Percentiles rank a stretch among this genome's conserved stretches.
phyloP scores from a whole-genome alignment of 2,329 filamentous ascomycete genomes.

The Cladophialophora immunda region DNA sequence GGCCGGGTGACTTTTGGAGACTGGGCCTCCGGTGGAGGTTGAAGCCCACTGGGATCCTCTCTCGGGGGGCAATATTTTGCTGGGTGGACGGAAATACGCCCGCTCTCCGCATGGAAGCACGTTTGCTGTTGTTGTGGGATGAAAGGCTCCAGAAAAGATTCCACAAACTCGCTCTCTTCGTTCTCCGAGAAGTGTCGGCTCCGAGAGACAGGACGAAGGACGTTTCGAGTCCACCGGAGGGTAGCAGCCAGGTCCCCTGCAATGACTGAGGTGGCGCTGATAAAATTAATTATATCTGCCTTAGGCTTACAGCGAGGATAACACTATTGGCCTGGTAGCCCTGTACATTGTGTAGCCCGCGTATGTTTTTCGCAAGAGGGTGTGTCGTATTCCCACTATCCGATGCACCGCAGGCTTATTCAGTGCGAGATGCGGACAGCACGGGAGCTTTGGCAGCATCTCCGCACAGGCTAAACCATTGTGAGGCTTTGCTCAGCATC shows the following conservation, averaged over 20 bases:
- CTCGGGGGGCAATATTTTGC: not conserved
- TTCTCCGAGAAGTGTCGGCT: not conserved
- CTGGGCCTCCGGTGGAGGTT: not conserved
- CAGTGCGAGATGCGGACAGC: not conserved
- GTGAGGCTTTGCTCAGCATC: not conserved
- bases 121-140: not conserved
- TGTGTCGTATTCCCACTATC: not conserved
- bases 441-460: not conserved
- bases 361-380: not conserved
- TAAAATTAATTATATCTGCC: constrained; percentile 5
- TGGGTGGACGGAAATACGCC: not conserved
- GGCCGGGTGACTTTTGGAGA: not conserved
- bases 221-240: not conserved
- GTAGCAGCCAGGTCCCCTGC: not conserved
- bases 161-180: constrained; percentile 1
- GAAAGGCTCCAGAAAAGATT: not conserved
- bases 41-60: not conserved
- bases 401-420: not conserved
- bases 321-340: not conserved
- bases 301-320: not conserved
- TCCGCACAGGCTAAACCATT: not conserved
- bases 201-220: not conserved
- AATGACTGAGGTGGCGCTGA: constrained; percentile 3
- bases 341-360: not conserved
- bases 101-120: not conserved